Base-by-base conservation (phyloP, 2,329 filamentous ascomycete species). In the Aspergillus udagawae region DNA sequence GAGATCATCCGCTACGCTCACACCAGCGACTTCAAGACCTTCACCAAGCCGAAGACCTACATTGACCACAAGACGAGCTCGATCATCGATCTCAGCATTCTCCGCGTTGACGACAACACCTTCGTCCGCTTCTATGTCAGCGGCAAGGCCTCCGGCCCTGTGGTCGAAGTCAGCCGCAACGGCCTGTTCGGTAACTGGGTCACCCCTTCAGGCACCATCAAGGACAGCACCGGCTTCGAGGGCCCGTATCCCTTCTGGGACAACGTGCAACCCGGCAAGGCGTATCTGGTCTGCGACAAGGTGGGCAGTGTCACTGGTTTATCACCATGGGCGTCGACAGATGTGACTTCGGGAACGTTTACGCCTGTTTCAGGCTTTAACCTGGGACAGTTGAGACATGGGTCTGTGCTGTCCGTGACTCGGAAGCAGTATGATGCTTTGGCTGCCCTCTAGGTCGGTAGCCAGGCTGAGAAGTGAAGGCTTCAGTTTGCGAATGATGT, bases 391-490 rank as follows among this genome's bases (percentile, higher is more conserved):
- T 56, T 60, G 58, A 47, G 60, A 14, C 60, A 62, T 38, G 38
- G 55, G 23, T 62, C 60, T 1, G 56, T 62, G 5, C 29, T 60
- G 5, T 4, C 55, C 0, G 56, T 62, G 4, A 60, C 55, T 1
- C 53, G 58, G 44, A 45, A 56, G 28, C 60, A 62, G 53, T 62
- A 60, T 42, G 53, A 60, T 47, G 55, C 60, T 8, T 29, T 62
- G 61, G 61, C 45, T 29, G 49, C 56, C 69, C 67, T 68, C 78
- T 68, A 74, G 80, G 68, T 14, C n/a, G n/a, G 32, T 17, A 38
- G 14, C 32, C 14, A 38, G 3, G 32, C 5, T 6, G 32, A 35
- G 12, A 17, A 6, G 6, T 5, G 12, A 29, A 29, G 12, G 4
- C 12, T 6, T 35, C 12, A 14, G 4, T 35, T 35, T 3, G 14